Conservation (phyloP, 1,284 basidiomycete species). For the Sphaerobolus stellatus region DNA sequence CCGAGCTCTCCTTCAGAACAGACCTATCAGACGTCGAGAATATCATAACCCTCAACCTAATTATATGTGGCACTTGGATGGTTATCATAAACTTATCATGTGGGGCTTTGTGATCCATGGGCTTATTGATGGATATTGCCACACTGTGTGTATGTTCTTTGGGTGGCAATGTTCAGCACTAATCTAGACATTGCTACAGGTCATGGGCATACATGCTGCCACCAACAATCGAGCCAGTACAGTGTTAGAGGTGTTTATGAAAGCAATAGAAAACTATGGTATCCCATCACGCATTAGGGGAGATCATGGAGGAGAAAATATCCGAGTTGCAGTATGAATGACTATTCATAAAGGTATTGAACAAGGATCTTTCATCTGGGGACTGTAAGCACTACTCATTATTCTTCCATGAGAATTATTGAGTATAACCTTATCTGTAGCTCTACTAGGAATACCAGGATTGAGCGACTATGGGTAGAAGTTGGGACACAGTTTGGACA, state of each 20-base stretch:
- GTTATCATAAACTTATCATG: slow-evolving; percentile 28
- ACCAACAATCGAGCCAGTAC: background rate
- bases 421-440: background rate
- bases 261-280: background rate
- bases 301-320: background rate
- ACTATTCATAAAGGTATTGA: background rate
- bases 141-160: slow-evolving; percentile 13
- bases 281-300: background rate
- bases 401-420: slow-evolving; percentile 9
- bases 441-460: slow-evolving; percentile 21
- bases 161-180: background rate
- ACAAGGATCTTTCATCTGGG: slow-evolving; percentile 25
- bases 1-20: too few species aligned
- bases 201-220: background rate
- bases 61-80: slow-evolving; percentile 24
- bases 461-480: slow-evolving; percentile 42
- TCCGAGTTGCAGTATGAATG: background rate
- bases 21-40: too few species aligned
- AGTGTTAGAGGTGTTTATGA: background rate
- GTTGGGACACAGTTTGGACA: slow-evolving; percentile 36
- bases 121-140: slow-evolving; percentile 23
- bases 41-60: slow-evolving; percentile 11
- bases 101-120: slow-evolving; percentile 26
- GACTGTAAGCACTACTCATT: slow-evolving; percentile 19
- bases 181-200: background rate